Conservation (phyloP, 106 monocot genomes). For the Dendrobium huoshanense region DNA sequence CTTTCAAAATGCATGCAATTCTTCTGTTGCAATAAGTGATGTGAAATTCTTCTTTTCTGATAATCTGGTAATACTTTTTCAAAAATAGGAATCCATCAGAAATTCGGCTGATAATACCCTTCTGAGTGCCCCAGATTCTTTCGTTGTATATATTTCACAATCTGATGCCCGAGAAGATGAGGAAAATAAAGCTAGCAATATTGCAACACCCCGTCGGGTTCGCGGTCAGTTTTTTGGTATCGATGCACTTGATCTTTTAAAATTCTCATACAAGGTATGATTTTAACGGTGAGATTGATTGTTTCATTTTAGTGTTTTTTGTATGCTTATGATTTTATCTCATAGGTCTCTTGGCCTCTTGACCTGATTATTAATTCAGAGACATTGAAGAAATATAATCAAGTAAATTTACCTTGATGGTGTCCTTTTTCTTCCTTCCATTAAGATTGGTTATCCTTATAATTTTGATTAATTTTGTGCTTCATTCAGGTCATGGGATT, state of each 20-base stretch:
- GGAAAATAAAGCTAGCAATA: constrained; percentile 15
- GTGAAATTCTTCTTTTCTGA: background rate
- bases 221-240: constrained; percentile 51
- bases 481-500: constrained; percentile 75
- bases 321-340: constrained; percentile 3
- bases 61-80: constrained; percentile 3
- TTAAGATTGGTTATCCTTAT: background rate
- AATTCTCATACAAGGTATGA: constrained; percentile 81
- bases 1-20: background rate
- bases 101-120: constrained; percentile 78
- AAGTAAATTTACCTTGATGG: constrained; percentile 33
- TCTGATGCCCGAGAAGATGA: constrained; percentile 25
- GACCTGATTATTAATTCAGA: constrained; percentile 81
- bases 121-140: constrained; percentile 67
- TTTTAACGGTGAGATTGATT: background rate
- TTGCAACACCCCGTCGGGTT: constrained; percentile 33
- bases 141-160: constrained; percentile 59
- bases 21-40: background rate
- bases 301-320: background rate
- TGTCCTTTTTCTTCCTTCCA: background rate
- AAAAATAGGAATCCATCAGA: constrained; percentile 69
- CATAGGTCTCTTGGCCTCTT: constrained; percentile 94
- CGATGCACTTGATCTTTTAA: constrained; percentile 72
- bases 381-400: constrained; percentile 88
- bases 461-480: constrained; percentile 4